These are phyloP conservation scores for Colletotrichum sp. DNA, from an alignment of 2,329 filamentous ascomycete genomes.

Conservation along the genomic window DNA sequence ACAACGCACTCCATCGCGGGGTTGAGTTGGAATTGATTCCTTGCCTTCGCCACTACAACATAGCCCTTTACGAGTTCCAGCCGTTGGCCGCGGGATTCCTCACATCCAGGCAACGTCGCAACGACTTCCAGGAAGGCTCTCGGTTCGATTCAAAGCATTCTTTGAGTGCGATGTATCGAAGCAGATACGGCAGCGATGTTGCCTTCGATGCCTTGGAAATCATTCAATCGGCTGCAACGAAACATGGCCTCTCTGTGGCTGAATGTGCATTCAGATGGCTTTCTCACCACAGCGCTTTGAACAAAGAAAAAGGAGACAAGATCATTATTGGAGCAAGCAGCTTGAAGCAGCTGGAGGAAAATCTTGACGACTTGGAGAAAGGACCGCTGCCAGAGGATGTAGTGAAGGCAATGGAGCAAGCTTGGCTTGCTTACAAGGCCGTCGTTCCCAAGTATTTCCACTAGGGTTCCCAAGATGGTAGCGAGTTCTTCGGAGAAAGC, in stretches of 20 bases:
- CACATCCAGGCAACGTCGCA: background rate
- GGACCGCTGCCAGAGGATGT: background rate
- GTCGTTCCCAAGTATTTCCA: background rate
- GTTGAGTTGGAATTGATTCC: constrained; percentile 62
- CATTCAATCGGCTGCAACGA: background rate
- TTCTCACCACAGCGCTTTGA: background rate
- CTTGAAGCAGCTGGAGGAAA: background rate
- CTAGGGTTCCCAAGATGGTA: background rate
- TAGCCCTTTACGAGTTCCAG: background rate
- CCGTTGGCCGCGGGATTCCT: background rate
- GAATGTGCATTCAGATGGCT: background rate
- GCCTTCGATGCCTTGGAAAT: background rate
- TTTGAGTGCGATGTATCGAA: background rate
- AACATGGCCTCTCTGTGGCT: background rate
- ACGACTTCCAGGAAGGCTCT: background rate
- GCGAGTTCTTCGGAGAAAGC: accelerated
- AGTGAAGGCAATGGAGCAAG: background rate
- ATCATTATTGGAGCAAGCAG: background rate
- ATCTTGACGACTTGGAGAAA: background rate
- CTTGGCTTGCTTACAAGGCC: background rate
- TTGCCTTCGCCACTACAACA: background rate
- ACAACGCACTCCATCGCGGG: constrained; percentile 54
- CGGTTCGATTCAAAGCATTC: background rate
- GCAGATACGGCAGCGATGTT: background rate
- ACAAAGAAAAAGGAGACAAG: background rate